Conservation (phyloP, 257 asterid genomes). For the Primulina huaijiensis region DNA sequence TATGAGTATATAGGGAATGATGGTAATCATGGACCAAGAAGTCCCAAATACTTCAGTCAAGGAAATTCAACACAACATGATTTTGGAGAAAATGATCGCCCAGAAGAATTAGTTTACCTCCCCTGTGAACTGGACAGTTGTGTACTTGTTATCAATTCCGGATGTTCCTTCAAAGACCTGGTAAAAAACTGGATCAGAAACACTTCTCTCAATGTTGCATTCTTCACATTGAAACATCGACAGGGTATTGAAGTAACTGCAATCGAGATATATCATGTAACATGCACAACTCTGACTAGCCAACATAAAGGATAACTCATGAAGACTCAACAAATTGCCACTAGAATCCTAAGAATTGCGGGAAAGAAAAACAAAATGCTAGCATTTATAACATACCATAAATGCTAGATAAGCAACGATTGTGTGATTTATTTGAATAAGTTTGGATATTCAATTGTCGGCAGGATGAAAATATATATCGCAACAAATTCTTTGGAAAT, state of each 20-base stretch:
- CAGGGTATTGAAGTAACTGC: background rate
- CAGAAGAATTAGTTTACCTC: slow-evolving; percentile 8
- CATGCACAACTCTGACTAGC: slow-evolving; percentile 20
- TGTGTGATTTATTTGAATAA: background rate
- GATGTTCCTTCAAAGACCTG: slow-evolving; percentile 27
- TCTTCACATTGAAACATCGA: background rate
- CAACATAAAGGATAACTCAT: slow-evolving; percentile 15
- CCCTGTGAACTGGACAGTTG: slow-evolving; percentile 24
- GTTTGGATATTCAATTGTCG: background rate
- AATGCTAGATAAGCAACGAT: background rate
- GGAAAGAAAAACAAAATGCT: slow-evolving; percentile 3
- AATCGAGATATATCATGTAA: background rate
- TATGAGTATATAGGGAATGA: background rate
- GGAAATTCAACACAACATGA: background rate
- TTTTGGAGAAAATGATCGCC: background rate
- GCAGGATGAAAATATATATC: background rate
- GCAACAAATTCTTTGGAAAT: background rate
- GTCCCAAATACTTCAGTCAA: slow-evolving; percentile 2
- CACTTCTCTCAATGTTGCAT: background rate
- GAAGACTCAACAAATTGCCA: slow-evolving; percentile 10
- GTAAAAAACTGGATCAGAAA: background rate
- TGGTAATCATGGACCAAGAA: background rate
- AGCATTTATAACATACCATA: background rate
- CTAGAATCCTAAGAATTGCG: background rate
- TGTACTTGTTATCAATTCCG: slow-evolving; percentile 21